Percentiles rank a stretch among this genome's conserved stretches.
Evolutionary conservation across 306 rosid species (phyloP).

Genomic region (Inga laurina): DNA sequence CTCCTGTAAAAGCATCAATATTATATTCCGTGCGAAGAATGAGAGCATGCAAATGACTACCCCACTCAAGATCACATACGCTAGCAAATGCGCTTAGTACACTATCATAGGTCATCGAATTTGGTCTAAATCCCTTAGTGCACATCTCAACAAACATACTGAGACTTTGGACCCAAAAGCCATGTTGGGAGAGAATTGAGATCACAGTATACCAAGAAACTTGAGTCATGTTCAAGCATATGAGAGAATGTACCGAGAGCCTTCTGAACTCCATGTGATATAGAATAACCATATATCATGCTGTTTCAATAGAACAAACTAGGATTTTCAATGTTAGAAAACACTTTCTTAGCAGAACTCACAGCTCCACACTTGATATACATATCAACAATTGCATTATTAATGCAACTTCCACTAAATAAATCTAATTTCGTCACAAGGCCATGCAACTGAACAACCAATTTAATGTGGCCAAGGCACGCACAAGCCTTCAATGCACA

Average conservation of each 20-base stretch:
- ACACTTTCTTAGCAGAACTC: slow-evolving; percentile 39
- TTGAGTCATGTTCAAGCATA: slow-evolving; percentile 55
- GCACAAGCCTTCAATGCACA: slow-evolving; percentile 18
- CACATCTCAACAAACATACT: slow-evolving; percentile 65
- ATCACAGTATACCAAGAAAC: slow-evolving; percentile 45
- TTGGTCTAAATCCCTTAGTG: slow-evolving; percentile 54
- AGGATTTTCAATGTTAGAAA: slow-evolving; percentile 45
- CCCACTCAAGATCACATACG: slow-evolving; percentile 60
- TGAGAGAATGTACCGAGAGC: slow-evolving; percentile 46
- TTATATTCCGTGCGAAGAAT: slow-evolving; percentile 55
- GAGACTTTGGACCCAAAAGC: slow-evolving; percentile 55
- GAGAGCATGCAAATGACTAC: slow-evolving; percentile 72
- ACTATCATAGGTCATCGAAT: slow-evolving; percentile 59
- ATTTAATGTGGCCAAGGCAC: slow-evolving; percentile 1
- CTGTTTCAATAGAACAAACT: slow-evolving; percentile 80
- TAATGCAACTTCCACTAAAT: neutral
- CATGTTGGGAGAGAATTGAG: slow-evolving; percentile 57
- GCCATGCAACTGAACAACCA: slow-evolving; percentile 2
- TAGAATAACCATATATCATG: slow-evolving; percentile 71
- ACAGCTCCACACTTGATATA: slow-evolving; percentile 61
- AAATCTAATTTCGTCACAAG: neutral
- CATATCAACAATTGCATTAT: slow-evolving; percentile 38
- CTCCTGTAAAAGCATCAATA: slow-evolving; percentile 48
- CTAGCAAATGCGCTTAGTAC: slow-evolving; percentile 73
- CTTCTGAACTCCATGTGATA: slow-evolving; percentile 48